Evolutionary conservation across 805 yeast genomes (phyloP), one percentile per base, ranked within the genome.

Genomic region (Saccharomycopsis capsularis): DNA sequence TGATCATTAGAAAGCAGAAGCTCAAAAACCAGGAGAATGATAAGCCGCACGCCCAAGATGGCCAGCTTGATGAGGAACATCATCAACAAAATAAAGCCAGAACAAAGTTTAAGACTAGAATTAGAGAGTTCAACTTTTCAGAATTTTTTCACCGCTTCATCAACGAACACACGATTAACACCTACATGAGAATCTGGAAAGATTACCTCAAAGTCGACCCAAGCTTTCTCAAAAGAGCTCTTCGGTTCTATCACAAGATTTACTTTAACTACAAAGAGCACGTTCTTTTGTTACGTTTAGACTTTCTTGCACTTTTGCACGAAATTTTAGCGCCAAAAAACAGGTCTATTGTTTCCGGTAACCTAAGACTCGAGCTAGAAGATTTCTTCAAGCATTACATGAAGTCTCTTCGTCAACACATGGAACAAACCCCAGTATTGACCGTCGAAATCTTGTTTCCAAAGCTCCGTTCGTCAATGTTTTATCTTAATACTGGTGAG

Each of bases 231-330:
- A 81, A 79, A 55, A 71, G 74, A 42, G 80, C 83, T 9, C 60
- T 93, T 6, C 69, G 82, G 0, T 91, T 77, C 59, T 79, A 89
- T 59, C 87, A 85, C 59, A 69, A 85, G 27, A 64, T 87, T 1
- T 79, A 88, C 55, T 80, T 82, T 42, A 71, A 78, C 42, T 73
- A 78, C 37, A 82, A 84, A 50, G 73, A 71, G 44, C 78, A 80
- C 38, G 68, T 80, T 0, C 65, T 76, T 30, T 62, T 85, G 30
- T 81, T 73, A 57, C 68, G 96, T 44, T 60, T 93, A 30, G 96
- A 90, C 60, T 79, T 93, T 59, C 75, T 91, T 74, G 61, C 71
- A 15, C 59, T 75, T 2, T 60, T 85, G 0, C 74, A 79, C 57
- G 69, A 74, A 24, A 66, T 84, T 57, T 65, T 84, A 4, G 67